These are phyloP conservation scores for Mucor lusitanicus DNA, from an alignment of 371 early-diverging fungal genomes.

Conservation along the genomic window DNA sequence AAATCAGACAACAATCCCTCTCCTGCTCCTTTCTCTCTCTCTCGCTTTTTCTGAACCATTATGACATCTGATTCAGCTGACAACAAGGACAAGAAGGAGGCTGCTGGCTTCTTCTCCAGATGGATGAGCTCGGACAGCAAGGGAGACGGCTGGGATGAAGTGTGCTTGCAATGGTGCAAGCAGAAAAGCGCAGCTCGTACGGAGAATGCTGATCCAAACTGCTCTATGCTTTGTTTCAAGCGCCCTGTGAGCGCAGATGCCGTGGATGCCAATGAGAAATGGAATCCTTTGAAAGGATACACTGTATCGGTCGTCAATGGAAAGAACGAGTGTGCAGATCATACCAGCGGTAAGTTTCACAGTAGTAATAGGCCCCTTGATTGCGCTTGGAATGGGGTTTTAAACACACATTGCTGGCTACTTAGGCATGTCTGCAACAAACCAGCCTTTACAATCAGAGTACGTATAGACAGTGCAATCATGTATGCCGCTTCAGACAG, in stretches of 20 bases:
- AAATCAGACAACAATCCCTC: neutral
- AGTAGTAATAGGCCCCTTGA: neutral
- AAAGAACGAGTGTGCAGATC: neutral
- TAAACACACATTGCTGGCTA: too few relatives aligned
- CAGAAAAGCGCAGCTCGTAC: neutral
- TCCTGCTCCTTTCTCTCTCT: neutral
- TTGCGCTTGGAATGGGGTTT: neutral
- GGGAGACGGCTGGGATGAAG: conserved; percentile 7
- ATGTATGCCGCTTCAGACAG: neutral
- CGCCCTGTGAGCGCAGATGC: neutral
- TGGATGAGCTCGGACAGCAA: neutral
- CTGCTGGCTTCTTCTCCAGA: conserved; percentile 1
- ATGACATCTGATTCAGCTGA: conserved; percentile 1
- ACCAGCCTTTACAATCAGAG: neutral
- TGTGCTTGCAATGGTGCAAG: conserved; percentile 13
- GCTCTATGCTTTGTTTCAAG: conserved; percentile 9
- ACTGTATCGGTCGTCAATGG: neutral
- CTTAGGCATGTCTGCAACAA: neutral
- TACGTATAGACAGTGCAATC: neutral
- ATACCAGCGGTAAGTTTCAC: neutral
- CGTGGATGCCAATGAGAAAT: neutral
- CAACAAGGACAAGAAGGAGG: neutral
- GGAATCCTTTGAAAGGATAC: conserved; percentile 8
- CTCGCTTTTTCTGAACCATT: too few relatives aligned
- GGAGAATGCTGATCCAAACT: neutral